These are phyloP conservation scores for Alternaria sp. DNA, from an alignment of 2,329 filamentous ascomycete genomes.

Conservation along the genomic window DNA sequence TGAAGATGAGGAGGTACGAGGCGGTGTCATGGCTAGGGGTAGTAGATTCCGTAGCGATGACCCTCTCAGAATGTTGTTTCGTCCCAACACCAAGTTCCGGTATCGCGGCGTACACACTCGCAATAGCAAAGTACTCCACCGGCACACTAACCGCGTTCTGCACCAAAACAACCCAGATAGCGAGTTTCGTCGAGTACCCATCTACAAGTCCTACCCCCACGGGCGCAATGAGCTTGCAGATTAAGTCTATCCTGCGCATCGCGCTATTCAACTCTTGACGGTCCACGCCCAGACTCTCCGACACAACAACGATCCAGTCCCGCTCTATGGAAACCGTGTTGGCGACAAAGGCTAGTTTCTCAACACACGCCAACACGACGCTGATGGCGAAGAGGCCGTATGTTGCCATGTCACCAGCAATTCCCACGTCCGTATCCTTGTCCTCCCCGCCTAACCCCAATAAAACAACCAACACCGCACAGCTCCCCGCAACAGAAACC, in stretches of 20 bases:
- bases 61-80: conserved; percentile 21
- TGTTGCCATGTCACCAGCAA: conserved; percentile 21
- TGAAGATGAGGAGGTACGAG: not conserved
- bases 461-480: conserved; percentile 37
- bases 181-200: conserved; percentile 58
- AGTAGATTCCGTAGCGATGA: conserved; percentile 3
- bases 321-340: conserved; percentile 75
- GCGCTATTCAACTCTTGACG: conserved; percentile 61
- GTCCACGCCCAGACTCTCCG: conserved; percentile 46
- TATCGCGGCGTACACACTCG: conserved; percentile 50
- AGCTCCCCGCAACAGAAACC: conserved; percentile 45
- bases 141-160: conserved; percentile 61
- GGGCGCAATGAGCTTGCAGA: conserved; percentile 66
- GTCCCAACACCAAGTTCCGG: conserved; percentile 39
- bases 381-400: conserved; percentile 44
- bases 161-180: conserved; percentile 60
- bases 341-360: conserved; percentile 71
- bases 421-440: conserved; percentile 21
- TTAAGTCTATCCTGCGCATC: conserved; percentile 68
- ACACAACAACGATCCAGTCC: conserved; percentile 71
- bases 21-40: too few species aligned
- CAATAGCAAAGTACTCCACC: conserved; percentile 64
- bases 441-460: conserved; percentile 17
- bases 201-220: conserved; percentile 62
- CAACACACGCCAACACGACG: conserved; percentile 69